Evolutionary conservation across 1,284 basidiomycete genomes (phyloP), one percentile per base, ranked within the genome.

Genomic region (Amylostereum areolatum): DNA sequence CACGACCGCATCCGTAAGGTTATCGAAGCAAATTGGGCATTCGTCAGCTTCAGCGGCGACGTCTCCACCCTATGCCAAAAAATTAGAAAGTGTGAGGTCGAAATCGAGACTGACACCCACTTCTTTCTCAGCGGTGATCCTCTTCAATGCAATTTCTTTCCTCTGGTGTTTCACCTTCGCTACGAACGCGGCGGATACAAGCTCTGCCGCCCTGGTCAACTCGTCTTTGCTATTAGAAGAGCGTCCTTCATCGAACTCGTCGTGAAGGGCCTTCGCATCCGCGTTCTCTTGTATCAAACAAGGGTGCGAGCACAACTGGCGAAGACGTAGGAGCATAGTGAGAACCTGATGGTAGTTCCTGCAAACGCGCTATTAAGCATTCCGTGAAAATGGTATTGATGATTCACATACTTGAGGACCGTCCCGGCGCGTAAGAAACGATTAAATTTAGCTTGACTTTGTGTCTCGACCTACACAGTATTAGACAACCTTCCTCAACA

Each of bases 331-430:
- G 0, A 83, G 62, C 42, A 82, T 58, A 0, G 77, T 74, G 27
- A 83, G 67, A 29, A 81, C 76, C 65, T 78, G 72, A 43, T 67
- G 66, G 57, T 80, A 80, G 56, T 81, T 80, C 62, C 76, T 76
- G 41, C 4, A 47, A 8, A 32, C 3, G 10, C 12, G 29, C 11
- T 29, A 24, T 25, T 30, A 30, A 12, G 27, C 18, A 10, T 42
- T 4, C 27, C 29, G 7, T 49, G 18, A 46, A 30, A 27, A 31
- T 25, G 29, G 25, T 35, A 43, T 11, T 29, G 37, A 30, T 18
- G 18, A 18, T 18, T 18, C 18, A 55, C 58, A 50, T 48, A 77
- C 77, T 77, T 81, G 42, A 82, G 59, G 7, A 81, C 78, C 1
- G 79, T 81, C 4, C 79, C 80, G 11, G 71, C 75, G 4, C 67